Base-by-base conservation (phyloP, 2,329 filamentous ascomycete genomes). In the Exutisphaerella laricina region DNA sequence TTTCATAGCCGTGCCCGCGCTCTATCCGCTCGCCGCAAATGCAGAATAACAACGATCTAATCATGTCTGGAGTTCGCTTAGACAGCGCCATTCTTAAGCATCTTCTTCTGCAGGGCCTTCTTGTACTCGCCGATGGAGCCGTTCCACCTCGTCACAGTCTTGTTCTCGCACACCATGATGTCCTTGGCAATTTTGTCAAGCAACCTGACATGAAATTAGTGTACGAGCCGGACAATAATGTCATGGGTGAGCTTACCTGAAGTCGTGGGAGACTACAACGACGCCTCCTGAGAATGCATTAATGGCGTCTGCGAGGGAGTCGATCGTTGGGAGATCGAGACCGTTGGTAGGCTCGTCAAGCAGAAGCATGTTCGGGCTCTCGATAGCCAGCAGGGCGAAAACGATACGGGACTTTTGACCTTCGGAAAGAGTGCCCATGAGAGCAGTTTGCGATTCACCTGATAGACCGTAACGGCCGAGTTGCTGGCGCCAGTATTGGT, bases 101-200 rank as follows among this genome's bases (percentile, higher is more conserved):
- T 98, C 87, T 97, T 97, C 83, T 97, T 97, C 66, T 90, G 84
- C 62, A 98, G 79, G 72, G 96, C 81, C 73, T 94, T 86, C 86
- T 98, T 98, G 86, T 98, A 98, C 48, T 88, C 82, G 58, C 83
- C 84, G 62, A 98, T 98, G 53, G 71, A 73, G 59, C 90, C 90
- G 51, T 90, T 82, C 92, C 92, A 98, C 60, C 80, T 72, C 59
- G 78, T 82, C 58, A 97, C 88, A 10, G 88, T 89, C 78, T 89
- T 88, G 81, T 98, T 88, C 74, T 98, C 92, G 71, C 94, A 98
- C 43, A 98, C 92, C 72, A 98, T 82, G 70, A 98, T 98, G 69
- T 98, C 88, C 79, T 98, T 98, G 59, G 92, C 92, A 67, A 98
- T 97, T 78, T 95, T 96, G 80, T 98, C 92, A 55, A 98, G 82